phyloP scores from a whole-genome alignment of 768 basidiomycete genomes.

The Lanmaoa rubissima region DNA sequence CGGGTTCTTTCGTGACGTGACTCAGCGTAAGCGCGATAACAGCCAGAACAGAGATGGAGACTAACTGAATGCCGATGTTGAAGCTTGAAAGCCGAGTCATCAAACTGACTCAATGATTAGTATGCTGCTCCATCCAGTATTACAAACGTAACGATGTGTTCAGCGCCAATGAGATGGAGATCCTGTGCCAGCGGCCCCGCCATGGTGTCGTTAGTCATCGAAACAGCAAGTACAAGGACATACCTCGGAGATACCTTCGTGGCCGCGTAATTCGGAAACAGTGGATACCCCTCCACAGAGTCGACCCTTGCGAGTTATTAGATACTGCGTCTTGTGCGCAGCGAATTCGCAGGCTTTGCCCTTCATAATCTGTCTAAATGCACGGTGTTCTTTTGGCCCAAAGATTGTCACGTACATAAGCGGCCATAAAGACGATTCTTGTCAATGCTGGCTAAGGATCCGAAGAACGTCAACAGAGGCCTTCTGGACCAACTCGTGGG shows the following conservation, averaged over 20 bases:
- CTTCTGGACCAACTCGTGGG: background rate
- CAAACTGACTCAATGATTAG: background rate
- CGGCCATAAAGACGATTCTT: background rate
- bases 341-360: background rate
- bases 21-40: background rate
- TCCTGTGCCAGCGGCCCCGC: conserved; percentile 17
- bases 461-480: background rate
- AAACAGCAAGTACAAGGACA: background rate
- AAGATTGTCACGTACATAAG: conserved; percentile 4
- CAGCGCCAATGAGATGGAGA: conserved; percentile 13
- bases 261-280: background rate
- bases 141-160: conserved; percentile 6
- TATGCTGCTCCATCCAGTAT: conserved; percentile 3
- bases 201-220: conserved; percentile 7
- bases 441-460: background rate
- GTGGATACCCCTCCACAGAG: conserved; percentile 1
- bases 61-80: background rate
- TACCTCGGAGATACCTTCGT: conserved; percentile 1
- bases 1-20: background rate
- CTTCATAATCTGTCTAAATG: background rate
- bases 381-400: background rate
- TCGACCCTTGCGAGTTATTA: background rate
- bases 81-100: background rate
- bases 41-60: background rate
- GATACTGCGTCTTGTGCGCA: background rate